Percentiles rank a stretch among this genome's conserved stretches.
Evolutionary conservation across 371 early-diverging fungal species (phyloP).

Genomic region (Choanephora cucurbitarum): DNA sequence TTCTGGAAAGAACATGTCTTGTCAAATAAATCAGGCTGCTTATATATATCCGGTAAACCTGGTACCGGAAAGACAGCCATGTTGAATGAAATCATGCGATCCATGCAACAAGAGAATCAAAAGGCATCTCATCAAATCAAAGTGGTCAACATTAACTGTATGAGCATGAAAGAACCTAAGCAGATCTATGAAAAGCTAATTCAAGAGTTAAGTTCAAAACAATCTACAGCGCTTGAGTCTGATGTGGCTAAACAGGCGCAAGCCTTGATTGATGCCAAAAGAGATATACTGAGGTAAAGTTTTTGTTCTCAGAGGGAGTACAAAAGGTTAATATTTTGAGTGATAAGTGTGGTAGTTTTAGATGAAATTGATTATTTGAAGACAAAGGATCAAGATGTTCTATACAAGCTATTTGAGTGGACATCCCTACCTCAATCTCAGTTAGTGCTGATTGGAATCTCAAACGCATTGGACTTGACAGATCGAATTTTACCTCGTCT

Average conservation of each 20-base stretch:
- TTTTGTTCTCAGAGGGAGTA: no score
- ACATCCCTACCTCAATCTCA: conserved; percentile 61
- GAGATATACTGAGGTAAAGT: conserved; percentile 49
- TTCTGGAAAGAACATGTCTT: conserved; percentile 58
- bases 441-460: conserved; percentile 89
- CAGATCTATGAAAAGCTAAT: conserved; percentile 67
- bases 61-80: conserved; percentile 96
- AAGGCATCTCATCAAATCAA: conserved; percentile 43
- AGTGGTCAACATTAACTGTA: conserved; percentile 80
- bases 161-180: conserved; percentile 74
- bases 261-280: conserved; percentile 36
- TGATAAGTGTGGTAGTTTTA: conserved; percentile 74
- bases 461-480: conserved; percentile 93
- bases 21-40: conserved; percentile 53
- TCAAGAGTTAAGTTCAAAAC: conserved; percentile 40
- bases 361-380: conserved; percentile 93
- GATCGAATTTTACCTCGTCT: conserved; percentile 89
- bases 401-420: conserved; percentile 90
- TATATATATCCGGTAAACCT: conserved; percentile 92
- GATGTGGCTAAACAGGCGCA: conserved; percentile 44
- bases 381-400: conserved; percentile 78
- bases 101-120: conserved; percentile 31
- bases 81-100: conserved; percentile 61
- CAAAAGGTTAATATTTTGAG: no score
- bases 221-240: conserved; percentile 8